phyloP scores from a whole-genome alignment of 1,284 basidiomycete species.

The Somion occarium region DNA sequence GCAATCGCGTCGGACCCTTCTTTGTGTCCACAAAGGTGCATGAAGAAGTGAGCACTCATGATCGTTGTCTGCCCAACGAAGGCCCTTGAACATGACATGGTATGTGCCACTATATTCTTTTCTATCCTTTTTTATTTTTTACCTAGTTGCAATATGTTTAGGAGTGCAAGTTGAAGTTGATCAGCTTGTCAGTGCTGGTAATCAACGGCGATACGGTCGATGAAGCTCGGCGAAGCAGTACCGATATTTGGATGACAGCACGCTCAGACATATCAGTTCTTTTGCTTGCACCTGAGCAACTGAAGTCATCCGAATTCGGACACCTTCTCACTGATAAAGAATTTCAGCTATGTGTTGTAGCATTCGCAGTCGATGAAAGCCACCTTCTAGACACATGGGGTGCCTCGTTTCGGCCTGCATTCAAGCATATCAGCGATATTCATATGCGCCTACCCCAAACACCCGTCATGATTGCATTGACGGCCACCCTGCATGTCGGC shows the following conservation, averaged over 20 bases:
- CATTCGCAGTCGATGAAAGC: constrained; percentile 18
- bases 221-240: constrained; percentile 10
- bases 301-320: constrained; percentile 16
- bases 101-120: too few species aligned
- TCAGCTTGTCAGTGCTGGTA: constrained; percentile 11
- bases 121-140: background rate
- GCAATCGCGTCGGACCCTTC: constrained; percentile 3
- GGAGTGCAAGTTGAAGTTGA: background rate
- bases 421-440: constrained; percentile 16
- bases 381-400: constrained; percentile 22
- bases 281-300: constrained; percentile 26
- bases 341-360: constrained; percentile 10
- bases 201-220: constrained; percentile 22
- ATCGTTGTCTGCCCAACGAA: constrained; percentile 15
- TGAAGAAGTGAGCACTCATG: constrained; percentile 12
- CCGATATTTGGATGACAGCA: constrained; percentile 19
- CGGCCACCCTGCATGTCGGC: constrained; percentile 10
- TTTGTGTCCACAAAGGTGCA: background rate
- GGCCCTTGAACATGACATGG: constrained; percentile 15
- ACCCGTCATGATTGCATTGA: constrained; percentile 8
- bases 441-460: constrained; percentile 11
- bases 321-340: constrained; percentile 10
- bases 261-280: constrained; percentile 14
- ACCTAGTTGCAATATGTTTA: background rate
- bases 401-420: constrained; percentile 16